Conservation (phyloP, 768 basidiomycete genomes). For the Kwoniella botswanensis region DNA sequence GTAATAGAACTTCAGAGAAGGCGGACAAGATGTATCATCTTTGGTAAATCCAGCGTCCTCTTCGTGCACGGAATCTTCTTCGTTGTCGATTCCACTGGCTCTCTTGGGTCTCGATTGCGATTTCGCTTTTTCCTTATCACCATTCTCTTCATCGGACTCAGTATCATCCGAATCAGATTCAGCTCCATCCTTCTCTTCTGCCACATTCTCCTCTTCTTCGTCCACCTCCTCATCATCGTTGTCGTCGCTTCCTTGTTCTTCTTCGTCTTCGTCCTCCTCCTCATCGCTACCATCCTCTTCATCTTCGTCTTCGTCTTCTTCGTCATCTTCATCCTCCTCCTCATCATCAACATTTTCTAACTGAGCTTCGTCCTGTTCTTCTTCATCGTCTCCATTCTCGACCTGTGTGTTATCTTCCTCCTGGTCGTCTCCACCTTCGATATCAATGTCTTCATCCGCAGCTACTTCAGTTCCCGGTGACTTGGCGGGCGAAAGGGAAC, state of each 20-base stretch:
- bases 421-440: slow-evolving; percentile 4
- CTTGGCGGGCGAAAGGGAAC: slow-evolving; percentile 8
- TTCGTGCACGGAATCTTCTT: slow-evolving; percentile 61
- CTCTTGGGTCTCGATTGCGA: neutral
- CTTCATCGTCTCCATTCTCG: slow-evolving; percentile 21
- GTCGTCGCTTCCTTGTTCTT: slow-evolving; percentile 18
- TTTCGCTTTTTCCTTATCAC: slow-evolving; percentile 19
- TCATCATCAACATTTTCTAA: slow-evolving; percentile 21
- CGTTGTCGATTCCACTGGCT: neutral
- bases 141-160: slow-evolving; percentile 9
- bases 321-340: slow-evolving; percentile 15
- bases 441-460: neutral
- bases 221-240: slow-evolving; percentile 6
- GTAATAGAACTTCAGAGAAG: slow-evolving; percentile 67
- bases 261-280: slow-evolving; percentile 20
- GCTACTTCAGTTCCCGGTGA: neutral
- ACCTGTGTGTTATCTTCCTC: neutral
- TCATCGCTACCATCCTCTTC: slow-evolving; percentile 37
- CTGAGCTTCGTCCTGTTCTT: slow-evolving; percentile 19
- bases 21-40: slow-evolving; percentile 46
- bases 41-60: neutral
- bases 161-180: no score
- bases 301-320: slow-evolving; percentile 29
- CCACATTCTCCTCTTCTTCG: slow-evolving; percentile 7
- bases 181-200: no score